Evolutionary conservation across 1,284 basidiomycete genomes (phyloP).

Genomic region (Cerioporus squamosus): DNA sequence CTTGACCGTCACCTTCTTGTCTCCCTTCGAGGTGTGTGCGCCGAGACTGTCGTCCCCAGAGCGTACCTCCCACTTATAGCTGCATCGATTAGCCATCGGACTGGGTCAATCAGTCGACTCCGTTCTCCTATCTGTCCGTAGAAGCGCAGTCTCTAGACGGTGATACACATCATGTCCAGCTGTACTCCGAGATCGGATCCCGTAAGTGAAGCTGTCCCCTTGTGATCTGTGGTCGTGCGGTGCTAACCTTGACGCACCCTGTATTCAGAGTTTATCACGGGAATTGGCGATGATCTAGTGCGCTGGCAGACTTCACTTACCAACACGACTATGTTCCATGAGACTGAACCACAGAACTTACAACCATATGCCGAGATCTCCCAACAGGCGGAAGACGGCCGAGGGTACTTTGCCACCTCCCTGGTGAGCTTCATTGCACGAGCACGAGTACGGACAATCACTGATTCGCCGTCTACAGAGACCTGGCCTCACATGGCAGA

Average conservation of each 20-base stretch:
- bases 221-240: no score
- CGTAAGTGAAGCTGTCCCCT: slow-evolving; percentile 2
- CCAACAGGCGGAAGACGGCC: slow-evolving; percentile 25
- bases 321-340: slow-evolving; percentile 15
- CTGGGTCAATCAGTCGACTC: slow-evolving; percentile 34
- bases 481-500: slow-evolving; percentile 18
- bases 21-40: slow-evolving; percentile 29
- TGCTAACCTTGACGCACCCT: neutral
- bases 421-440: no score
- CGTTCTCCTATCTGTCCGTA: slow-evolving; percentile 39
- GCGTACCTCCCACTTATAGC: no score
- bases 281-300: neutral
- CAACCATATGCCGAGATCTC: slow-evolving; percentile 30
- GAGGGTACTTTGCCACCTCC: slow-evolving; percentile 10
- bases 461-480: slow-evolving; percentile 5
- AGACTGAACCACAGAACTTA: slow-evolving; percentile 8
- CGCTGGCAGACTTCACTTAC: slow-evolving; percentile 13
- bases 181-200: slow-evolving; percentile 40
- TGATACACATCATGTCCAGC: slow-evolving; percentile 32
- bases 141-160: slow-evolving; percentile 35
- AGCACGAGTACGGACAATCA: no score
- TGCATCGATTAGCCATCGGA: slow-evolving; percentile 7
- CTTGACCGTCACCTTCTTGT: slow-evolving; percentile 16
- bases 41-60: no score
- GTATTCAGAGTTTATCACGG: neutral